Evolutionary conservation across 176 grass and related monocot species (phyloP), one percentile per base, ranked within the genome.

Genomic region (Pontederia crassipes): DNA sequence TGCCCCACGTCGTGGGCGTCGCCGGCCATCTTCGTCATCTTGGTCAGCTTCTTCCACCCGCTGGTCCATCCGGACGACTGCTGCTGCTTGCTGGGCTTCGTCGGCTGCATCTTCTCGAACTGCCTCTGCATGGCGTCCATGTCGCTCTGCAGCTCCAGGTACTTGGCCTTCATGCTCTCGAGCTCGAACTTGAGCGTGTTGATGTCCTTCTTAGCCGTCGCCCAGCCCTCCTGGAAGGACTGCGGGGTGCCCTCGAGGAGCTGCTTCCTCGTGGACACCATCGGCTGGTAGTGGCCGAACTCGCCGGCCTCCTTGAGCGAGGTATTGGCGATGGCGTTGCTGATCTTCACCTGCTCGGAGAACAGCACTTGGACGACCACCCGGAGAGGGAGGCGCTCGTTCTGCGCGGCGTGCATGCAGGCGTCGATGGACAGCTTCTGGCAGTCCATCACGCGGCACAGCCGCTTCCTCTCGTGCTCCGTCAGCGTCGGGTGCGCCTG

Each of bases 181-280:
- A 98, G 84, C 79, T 98, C 93, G 73, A 98, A 92, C 79, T 98
- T 98, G 55, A 98, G 87, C 29, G 84, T 98, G 84, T 98, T 92
- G 77, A 98, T 98, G 81, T 98, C 93, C 87, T 98, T 98, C 78
- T 98, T 98, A 1, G 93, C 87, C 28, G 84, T 66, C 62, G 85
- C 79, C 93, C 84, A 98, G 4, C 93, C 93, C 16, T 98, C 93
- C 76, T 98, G 84, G 85, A 98, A 92, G 69, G 93, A 98, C 81
- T 85, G 84, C 40, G 87, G 93, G 67, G 93, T 98, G 12, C 79
- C 87, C 56, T 98, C 87, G 55, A 98, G 85, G 50, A 98, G 74
- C 72, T 98, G 93, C 58, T 78, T 72, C n/a, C 87, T 72, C n/a
- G 76, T 80, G 28, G 71, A 57, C 14, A 68, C 0, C 72, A 53